Conservation (phyloP, 768 basidiomycete genomes). For the Dioszegia hungarica region DNA sequence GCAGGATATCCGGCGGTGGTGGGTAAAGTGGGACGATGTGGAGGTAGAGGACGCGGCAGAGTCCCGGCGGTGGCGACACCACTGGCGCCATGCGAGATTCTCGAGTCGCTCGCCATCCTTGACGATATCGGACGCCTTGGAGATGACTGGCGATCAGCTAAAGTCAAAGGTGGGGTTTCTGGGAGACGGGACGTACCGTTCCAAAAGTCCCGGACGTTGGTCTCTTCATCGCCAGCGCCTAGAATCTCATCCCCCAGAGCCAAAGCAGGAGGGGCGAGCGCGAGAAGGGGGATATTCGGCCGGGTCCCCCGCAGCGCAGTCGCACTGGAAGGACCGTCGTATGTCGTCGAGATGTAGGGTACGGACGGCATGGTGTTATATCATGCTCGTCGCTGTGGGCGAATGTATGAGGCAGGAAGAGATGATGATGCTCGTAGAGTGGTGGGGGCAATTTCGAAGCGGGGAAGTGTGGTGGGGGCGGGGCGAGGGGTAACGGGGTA, state of each 20-base stretch:
- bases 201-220: slow-evolving; percentile 38
- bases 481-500: not conserved
- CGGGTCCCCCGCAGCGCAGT: slow-evolving; percentile 2
- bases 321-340: slow-evolving; percentile 12
- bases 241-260: slow-evolving; percentile 30
- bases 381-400: not conserved
- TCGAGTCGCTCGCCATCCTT: slow-evolving; percentile 43
- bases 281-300: slow-evolving; percentile 21
- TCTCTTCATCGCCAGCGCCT: slow-evolving; percentile 33
- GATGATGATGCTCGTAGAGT: not conserved
- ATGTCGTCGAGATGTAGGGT: slow-evolving; percentile 1
- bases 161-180: too few species aligned
- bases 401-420: not conserved
- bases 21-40: not conserved
- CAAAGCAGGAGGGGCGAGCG: slow-evolving; percentile 37
- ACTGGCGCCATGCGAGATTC: slow-evolving; percentile 42
- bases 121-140: slow-evolving; percentile 33
- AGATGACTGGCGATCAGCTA: slow-evolving; percentile 22
- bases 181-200: slow-evolving; percentile 21
- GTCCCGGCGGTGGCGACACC: slow-evolving; percentile 5
- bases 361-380: not conserved
- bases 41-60: slow-evolving; percentile 9
- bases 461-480: not conserved
- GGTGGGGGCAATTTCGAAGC: not conserved
- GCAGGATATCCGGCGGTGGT: slow-evolving; percentile 12